A percentile compares a stretch with the other conserved stretches of the same genome.
Conservation (phyloP, 2,329 filamentous ascomycete genomes). For the Beauveria varroae region DNA sequence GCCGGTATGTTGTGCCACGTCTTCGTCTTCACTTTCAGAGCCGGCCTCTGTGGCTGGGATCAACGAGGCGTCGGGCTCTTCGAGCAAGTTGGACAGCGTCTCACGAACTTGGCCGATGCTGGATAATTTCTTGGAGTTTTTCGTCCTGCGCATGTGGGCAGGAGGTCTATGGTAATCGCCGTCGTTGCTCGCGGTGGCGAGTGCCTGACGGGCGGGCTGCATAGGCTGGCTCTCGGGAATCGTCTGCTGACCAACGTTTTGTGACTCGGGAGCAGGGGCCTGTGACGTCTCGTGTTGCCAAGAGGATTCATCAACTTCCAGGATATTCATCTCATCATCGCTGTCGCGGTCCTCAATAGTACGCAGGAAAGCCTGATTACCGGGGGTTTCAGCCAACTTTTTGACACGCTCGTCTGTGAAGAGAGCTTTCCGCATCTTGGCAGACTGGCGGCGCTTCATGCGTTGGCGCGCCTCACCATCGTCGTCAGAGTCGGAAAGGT, state of each 20-base stretch:
- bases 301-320: slow-evolving; percentile 40
- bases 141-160: slow-evolving; percentile 55
- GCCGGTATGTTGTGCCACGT: slow-evolving; percentile 18
- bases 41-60: slow-evolving; percentile 35
- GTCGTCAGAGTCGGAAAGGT: slow-evolving; percentile 87
- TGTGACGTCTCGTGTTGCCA: slow-evolving; percentile 28
- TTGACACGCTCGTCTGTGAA: slow-evolving; percentile 83
- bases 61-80: slow-evolving; percentile 50
- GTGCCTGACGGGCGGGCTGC: slow-evolving; percentile 19
- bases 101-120: slow-evolving; percentile 75
- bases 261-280: slow-evolving; percentile 11
- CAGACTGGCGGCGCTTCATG: slow-evolving; percentile 80
- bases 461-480: slow-evolving; percentile 69
- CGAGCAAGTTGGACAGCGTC: slow-evolving; percentile 75
- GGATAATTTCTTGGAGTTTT: slow-evolving; percentile 57
- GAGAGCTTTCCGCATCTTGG: slow-evolving; percentile 83
- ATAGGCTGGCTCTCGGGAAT: slow-evolving; percentile 46
- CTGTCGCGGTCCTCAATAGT: slow-evolving; percentile 77
- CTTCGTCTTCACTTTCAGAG: slow-evolving; percentile 35
- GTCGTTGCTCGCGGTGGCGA: slow-evolving; percentile 22
- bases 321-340: slow-evolving; percentile 71
- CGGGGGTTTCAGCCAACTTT: slow-evolving; percentile 82
- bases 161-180: slow-evolving; percentile 41
- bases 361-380: slow-evolving; percentile 82
- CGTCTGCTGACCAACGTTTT: slow-evolving; percentile 19